Evolutionary conservation across 2,329 filamentous ascomycete species (phyloP).

Genomic region (Cytospora paraplurivora): DNA sequence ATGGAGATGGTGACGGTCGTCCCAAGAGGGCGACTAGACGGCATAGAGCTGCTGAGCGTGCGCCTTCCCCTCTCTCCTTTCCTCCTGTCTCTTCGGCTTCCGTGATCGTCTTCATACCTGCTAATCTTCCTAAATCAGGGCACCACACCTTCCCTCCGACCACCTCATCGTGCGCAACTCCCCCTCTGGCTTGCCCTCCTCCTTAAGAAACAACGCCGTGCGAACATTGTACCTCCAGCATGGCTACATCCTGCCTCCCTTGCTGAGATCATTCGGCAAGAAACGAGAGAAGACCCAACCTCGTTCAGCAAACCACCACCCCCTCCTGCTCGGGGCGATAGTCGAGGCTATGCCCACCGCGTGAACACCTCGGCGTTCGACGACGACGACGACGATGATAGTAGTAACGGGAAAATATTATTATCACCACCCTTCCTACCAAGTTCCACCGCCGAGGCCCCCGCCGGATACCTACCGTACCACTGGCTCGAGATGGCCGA

Average conservation of each 20-base stretch:
- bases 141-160: constrained; percentile 71
- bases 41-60: constrained; percentile 82
- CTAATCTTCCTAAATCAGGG: constrained; percentile 57
- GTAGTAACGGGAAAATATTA: constrained; percentile 32
- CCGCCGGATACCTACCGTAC: constrained; percentile 76
- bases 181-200: constrained; percentile 95
- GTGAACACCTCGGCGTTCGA: constrained; percentile 32
- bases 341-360: constrained; percentile 46
- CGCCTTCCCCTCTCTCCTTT: constrained; percentile 42
- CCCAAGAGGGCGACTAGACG: constrained; percentile 85
- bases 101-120: constrained; percentile 20
- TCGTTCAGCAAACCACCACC: constrained; percentile 79
- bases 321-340: constrained; percentile 56
- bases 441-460: constrained; percentile 70
- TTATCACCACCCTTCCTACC: constrained; percentile 77
- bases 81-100: constrained; percentile 1
- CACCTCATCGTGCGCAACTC: constrained; percentile 76
- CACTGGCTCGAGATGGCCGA: constrained; percentile 95
- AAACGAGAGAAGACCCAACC: constrained; percentile 70
- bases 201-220: constrained; percentile 89
- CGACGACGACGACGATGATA: constrained; percentile 34
- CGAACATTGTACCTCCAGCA: constrained; percentile 86
- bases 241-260: constrained; percentile 84
- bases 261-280: constrained; percentile 74
- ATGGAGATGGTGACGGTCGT: constrained; percentile 96